Evolutionary conservation across 2,329 filamentous ascomycete genomes (phyloP).

Genomic region (Tolypocladium album): DNA sequence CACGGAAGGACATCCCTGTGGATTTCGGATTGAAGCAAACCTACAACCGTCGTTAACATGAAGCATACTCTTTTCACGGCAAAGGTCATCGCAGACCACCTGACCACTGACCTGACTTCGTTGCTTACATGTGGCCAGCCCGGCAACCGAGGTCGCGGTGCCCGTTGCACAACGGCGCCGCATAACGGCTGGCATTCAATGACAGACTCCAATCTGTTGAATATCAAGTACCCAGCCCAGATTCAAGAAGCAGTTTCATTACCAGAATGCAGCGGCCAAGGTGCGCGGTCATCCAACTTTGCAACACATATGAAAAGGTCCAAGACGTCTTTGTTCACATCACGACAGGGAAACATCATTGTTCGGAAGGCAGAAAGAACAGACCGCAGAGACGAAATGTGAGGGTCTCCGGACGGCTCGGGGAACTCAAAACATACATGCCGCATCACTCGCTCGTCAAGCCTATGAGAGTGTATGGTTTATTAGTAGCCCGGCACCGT

Average conservation of each 20-base stretch:
- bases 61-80: conserved; percentile 25
- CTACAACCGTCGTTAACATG: neutral
- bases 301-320: conserved; percentile 13
- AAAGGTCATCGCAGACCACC: conserved; percentile 11
- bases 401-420: too few species aligned
- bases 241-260: conserved; percentile 14
- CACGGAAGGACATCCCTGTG: conserved; percentile 20
- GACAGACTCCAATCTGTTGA: conserved; percentile 11
- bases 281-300: conserved; percentile 8
- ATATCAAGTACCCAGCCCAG: conserved; percentile 1
- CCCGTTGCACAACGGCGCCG: conserved; percentile 23
- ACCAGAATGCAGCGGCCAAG: conserved; percentile 11
- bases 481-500: too few species aligned
- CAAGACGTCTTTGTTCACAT: conserved; percentile 27
- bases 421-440: too few species aligned
- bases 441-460: too few species aligned
- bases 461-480: too few species aligned
- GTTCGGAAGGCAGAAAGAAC: conserved; percentile 24
- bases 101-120: neutral
- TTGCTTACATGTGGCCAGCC: neutral
- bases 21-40: too few species aligned
- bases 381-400: conserved; percentile 30
- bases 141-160: conserved; percentile 22
- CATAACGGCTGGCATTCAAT: too few species aligned
- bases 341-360: conserved; percentile 22